Evolutionary conservation across 768 basidiomycete species (phyloP).

Genomic region (Termitomyces sp.): DNA sequence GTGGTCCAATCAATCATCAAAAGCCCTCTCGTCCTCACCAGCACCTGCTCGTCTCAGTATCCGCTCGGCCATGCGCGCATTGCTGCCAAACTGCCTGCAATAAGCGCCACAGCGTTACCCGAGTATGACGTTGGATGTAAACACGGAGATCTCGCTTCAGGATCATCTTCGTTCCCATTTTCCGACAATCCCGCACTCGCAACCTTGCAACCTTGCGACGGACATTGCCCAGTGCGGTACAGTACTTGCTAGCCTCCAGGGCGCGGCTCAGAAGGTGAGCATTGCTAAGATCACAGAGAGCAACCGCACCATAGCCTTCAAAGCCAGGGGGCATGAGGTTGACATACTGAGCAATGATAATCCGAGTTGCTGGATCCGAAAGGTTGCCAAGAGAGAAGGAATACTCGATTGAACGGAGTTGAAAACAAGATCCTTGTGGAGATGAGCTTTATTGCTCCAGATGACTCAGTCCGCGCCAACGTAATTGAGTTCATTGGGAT

Average conservation of each 20-base stretch:
- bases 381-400: conserved; percentile 67
- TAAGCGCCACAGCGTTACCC: too few relatives aligned
- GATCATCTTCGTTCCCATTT: conserved; percentile 41
- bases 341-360: conserved; percentile 61
- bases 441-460: conserved; percentile 56
- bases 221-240: conserved; percentile 47
- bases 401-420: conserved; percentile 65
- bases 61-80: too few relatives aligned
- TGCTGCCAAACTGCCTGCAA: too few relatives aligned
- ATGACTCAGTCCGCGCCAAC: conserved; percentile 64
- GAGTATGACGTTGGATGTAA: neutral
- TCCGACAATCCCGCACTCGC: neutral
- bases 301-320: conserved; percentile 46
- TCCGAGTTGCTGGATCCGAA: conserved; percentile 56
- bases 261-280: conserved; percentile 59
- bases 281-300: conserved; percentile 51
- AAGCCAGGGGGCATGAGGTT: conserved; percentile 57
- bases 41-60: too few relatives aligned
- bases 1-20: too few relatives aligned
- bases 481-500: conserved; percentile 30
- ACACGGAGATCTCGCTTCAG: conserved; percentile 39
- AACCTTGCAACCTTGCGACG: conserved; percentile 27
- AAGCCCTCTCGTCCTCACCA: too few relatives aligned
- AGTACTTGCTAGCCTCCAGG: conserved; percentile 51
- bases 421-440: conserved; percentile 69